These are phyloP conservation scores for Colletotrichum sublineola DNA, from an alignment of 2,329 filamentous ascomycete genomes.

Conservation along the genomic window DNA sequence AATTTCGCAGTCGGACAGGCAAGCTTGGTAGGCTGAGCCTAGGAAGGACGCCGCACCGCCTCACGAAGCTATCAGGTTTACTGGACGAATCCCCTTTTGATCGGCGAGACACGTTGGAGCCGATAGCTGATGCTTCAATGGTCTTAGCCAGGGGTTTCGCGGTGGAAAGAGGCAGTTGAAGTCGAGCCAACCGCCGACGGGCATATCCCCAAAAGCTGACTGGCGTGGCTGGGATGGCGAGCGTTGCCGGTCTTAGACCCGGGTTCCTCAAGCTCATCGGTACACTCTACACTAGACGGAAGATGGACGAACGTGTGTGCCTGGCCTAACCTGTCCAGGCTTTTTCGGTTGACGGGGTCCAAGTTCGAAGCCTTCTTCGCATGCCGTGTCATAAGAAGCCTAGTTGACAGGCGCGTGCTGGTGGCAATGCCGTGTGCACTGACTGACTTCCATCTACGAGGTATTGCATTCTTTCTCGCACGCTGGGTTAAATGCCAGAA, in stretches of 20 bases:
- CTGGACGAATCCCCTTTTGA: constrained; percentile 28
- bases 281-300: background rate
- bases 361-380: background rate
- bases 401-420: background rate
- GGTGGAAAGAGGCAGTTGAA: constrained; percentile 20
- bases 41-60: constrained; percentile 26
- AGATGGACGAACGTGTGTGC: background rate
- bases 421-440: constrained; percentile 17
- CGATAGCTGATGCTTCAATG: constrained; percentile 12
- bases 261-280: constrained; percentile 23
- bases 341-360: constrained; percentile 8
- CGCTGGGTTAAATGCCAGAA: background rate
- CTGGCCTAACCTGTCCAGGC: constrained; percentile 10
- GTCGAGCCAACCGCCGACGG: constrained; percentile 29
- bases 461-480: background rate
- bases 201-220: constrained; percentile 28
- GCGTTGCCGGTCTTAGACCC: constrained; percentile 12
- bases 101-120: constrained; percentile 37
- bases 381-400: constrained; percentile 2
- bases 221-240: constrained; percentile 20
- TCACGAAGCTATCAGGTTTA: constrained; percentile 30
- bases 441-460: background rate
- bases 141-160: constrained; percentile 35
- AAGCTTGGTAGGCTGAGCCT: constrained; percentile 24
- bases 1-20: constrained; percentile 6